These are phyloP conservation scores for Orobanche coerulescens DNA, from an alignment of 257 asterid genomes.

Conservation along the genomic window DNA sequence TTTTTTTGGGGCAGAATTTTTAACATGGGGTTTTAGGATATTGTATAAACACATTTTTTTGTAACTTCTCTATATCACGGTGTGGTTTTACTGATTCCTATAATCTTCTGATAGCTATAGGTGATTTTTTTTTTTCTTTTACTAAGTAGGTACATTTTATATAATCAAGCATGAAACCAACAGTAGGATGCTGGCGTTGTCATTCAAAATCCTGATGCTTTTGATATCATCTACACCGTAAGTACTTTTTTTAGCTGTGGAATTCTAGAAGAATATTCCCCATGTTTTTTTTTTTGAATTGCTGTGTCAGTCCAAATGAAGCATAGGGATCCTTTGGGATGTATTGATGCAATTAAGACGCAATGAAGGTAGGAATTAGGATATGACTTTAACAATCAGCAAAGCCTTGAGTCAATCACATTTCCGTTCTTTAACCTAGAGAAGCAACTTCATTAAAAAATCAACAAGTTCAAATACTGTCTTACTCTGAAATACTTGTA, in stretches of 20 bases:
- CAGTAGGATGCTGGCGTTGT: conserved; percentile 59
- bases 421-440: not conserved
- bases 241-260: conserved; percentile 29
- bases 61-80: not conserved
- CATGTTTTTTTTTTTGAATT: conserved; percentile 17
- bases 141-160: conserved; percentile 54
- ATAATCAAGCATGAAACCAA: conserved; percentile 63
- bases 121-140: conserved; percentile 1
- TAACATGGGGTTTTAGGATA: not conserved
- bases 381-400: conserved; percentile 17
- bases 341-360: not conserved
- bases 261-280: not conserved
- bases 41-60: not conserved
- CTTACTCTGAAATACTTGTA: not conserved
- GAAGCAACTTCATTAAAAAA: not conserved
- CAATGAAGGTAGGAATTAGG: conserved; percentile 11
- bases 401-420: not conserved
- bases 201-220: conserved; percentile 68
- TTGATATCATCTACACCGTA: conserved; percentile 93
- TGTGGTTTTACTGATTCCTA: conserved; percentile 10
- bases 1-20: not conserved
- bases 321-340: not conserved
- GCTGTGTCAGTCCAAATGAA: conserved; percentile 13
- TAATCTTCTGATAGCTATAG: conserved; percentile 12
- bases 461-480: not conserved